A percentile compares a stretch with the other conserved stretches of the same genome.
Conservation (phyloP, 331 rosid species). For the Quercus tomentella region DNA sequence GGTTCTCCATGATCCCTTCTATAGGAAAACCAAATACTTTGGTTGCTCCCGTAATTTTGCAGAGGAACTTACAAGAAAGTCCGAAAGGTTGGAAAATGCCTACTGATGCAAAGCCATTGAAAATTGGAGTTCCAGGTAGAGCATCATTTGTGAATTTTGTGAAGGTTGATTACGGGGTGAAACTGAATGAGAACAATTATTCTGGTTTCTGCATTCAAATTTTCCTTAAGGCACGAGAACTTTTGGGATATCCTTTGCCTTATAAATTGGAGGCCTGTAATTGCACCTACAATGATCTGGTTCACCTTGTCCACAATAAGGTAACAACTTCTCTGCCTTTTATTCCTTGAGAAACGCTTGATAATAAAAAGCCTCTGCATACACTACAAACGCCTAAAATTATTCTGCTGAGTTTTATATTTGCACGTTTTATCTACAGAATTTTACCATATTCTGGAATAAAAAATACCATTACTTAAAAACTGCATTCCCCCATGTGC, state of each 20-base stretch:
- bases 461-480: too few species aligned
- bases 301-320: too few species aligned
- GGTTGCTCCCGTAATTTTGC: conserved; percentile 22
- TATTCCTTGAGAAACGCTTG: not conserved
- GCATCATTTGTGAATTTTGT: conserved; percentile 56
- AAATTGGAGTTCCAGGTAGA: conserved; percentile 49
- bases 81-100: conserved; percentile 62
- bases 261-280: not conserved
- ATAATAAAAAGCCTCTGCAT: too few species aligned
- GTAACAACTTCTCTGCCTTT: not conserved
- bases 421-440: too few species aligned
- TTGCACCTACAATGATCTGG: conserved; percentile 22
- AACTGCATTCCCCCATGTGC: too few species aligned
- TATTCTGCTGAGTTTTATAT: too few species aligned
- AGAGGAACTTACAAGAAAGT: conserved; percentile 7
- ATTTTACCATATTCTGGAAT: too few species aligned
- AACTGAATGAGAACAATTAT: conserved; percentile 7
- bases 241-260: conserved; percentile 2
- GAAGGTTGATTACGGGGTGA: conserved; percentile 29
- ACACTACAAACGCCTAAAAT: too few species aligned
- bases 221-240: conserved; percentile 12
- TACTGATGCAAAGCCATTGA: conserved; percentile 31
- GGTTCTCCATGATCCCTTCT: conserved; percentile 15
- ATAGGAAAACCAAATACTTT: not conserved
- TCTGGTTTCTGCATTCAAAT: conserved; percentile 61